phyloP scores from a whole-genome alignment of 2,329 filamentous ascomycete genomes.

The Alternaria angustiovoidea region DNA sequence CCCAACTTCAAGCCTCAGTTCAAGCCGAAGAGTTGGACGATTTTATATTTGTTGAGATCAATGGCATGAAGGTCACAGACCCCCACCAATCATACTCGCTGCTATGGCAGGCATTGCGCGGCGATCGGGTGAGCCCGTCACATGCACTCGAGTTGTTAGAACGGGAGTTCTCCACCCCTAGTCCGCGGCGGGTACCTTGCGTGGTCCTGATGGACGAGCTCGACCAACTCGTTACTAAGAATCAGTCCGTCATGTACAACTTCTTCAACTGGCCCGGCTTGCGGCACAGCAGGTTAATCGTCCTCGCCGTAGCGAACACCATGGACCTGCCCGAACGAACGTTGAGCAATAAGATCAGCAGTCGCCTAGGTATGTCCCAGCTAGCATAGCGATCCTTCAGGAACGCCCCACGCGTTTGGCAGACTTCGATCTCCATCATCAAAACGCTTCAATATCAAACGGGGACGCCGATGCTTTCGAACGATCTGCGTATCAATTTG shows the following conservation, averaged over 20 bases:
- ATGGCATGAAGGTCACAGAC: slow-evolving; percentile 99
- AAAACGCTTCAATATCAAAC: slow-evolving; percentile 26
- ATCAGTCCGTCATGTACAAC: slow-evolving; percentile 99
- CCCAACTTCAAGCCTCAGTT: slow-evolving; percentile 86
- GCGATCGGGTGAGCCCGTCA: slow-evolving; percentile 87
- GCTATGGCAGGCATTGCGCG: slow-evolving; percentile 94
- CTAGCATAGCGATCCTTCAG: slow-evolving; percentile 27
- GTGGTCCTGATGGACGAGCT: slow-evolving; percentile 99
- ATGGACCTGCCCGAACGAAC: slow-evolving; percentile 98
- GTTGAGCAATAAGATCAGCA: slow-evolving; percentile 97
- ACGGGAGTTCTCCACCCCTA: slow-evolving; percentile 90
- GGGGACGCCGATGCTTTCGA: slow-evolving; percentile 26
- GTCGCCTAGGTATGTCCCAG: slow-evolving; percentile 62
- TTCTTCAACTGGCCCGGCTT: slow-evolving; percentile 99
- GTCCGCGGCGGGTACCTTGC: slow-evolving; percentile 88
- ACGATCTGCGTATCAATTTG: slow-evolving; percentile 24
- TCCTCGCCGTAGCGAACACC: slow-evolving; percentile 96
- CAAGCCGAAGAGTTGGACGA: slow-evolving; percentile 91
- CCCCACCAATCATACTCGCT: slow-evolving; percentile 95
- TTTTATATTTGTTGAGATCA: slow-evolving; percentile 99
- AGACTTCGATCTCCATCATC: slow-evolving; percentile 2
- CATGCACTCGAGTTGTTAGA: slow-evolving; percentile 92
- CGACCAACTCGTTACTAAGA: slow-evolving; percentile 96
- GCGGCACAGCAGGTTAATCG: slow-evolving; percentile 89
- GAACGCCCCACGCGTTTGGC: slow-evolving; percentile 23